Evolutionary conservation across 768 basidiomycete species (phyloP), one percentile per base, ranked within the genome.

Genomic region (Sarcodon aspratus): DNA sequence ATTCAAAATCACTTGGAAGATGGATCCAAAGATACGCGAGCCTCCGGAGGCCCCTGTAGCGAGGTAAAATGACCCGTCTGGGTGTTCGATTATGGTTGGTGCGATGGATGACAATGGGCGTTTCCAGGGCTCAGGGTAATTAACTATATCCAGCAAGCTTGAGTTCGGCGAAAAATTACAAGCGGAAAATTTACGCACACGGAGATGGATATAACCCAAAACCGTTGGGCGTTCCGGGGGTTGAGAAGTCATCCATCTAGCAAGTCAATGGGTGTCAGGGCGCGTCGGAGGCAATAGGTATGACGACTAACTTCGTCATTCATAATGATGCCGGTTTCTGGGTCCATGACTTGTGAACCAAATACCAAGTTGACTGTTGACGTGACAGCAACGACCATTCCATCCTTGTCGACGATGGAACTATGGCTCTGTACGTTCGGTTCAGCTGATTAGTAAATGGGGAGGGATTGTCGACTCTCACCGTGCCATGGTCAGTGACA

Each of bases 171-270:
- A 33, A 32, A 36, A 47, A 44, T 44, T 46, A 13, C 15, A n/a
- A 15, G 40, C 36, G 7, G 33, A 49, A 45, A 17, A 44, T 33
- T 27, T 21, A 61, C 76, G 50, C 61, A 85, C 87, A 90, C 6
- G 86, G 87, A 12, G 85, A 89, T 13, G 91, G 84, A 66, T 69
- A 79, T 44, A 94, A 66, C 0, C 87, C 92, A 58, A 91, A 95
- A 2, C 71, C 78, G 56, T 96, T 95, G 6, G 89, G 76, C n/a
- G 65, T 63, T 3, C 86, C 91, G 1, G 93, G 94, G 1, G 70
- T 82, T 9, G 91, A 86, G 62, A 97, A 97, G 63, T 98, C 95
- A 53, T 92, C 89, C 86, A 91, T 88, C 76, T 82, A 48, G 27
- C 15, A 4, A 6, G 11, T 50, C 10, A 7, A 18, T 15, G 5